Conservation (phyloP, 208 protist genomes). For the Acanthamoeba healyi region DNA sequence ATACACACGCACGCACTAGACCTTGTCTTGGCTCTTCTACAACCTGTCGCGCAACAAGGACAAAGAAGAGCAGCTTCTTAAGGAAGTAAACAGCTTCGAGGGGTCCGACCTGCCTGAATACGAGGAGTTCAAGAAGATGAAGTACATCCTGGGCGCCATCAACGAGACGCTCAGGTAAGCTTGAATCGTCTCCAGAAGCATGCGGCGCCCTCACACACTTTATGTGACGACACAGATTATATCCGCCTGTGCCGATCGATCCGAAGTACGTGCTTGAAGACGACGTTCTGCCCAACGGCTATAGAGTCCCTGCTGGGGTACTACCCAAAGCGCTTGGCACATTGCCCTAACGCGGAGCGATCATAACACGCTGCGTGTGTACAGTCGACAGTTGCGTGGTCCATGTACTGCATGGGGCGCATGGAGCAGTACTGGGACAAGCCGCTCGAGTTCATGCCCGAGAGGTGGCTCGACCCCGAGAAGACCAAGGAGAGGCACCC, state of each 20-base stretch:
- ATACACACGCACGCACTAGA: background rate
- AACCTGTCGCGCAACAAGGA: background rate
- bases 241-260: background rate
- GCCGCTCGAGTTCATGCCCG: conserved; percentile 39
- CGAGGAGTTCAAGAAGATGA: conserved; percentile 24
- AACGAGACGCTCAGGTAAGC: conserved; percentile 42
- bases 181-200: background rate
- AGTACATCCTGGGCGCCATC: conserved; percentile 38
- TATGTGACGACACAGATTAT: no score
- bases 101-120: background rate
- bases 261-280: conserved; percentile 50
- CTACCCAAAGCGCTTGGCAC: no score
- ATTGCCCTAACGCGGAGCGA: no score
- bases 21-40: conserved; percentile 49
- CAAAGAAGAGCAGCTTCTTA: background rate
- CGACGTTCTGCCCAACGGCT: conserved; percentile 41
- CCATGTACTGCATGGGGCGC: conserved; percentile 52
- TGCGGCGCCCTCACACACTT: no score
- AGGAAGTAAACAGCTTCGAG: conserved; percentile 6
- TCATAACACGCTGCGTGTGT: background rate
- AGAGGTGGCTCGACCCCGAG: conserved; percentile 51
- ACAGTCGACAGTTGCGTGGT: conserved; percentile 1
- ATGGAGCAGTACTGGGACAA: conserved; percentile 63
- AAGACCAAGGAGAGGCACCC: conserved; percentile 69
- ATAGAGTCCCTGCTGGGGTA: conserved; percentile 16